Conservation (phyloP, 768 basidiomycete genomes). For the Pleurotus tuoliensis region DNA sequence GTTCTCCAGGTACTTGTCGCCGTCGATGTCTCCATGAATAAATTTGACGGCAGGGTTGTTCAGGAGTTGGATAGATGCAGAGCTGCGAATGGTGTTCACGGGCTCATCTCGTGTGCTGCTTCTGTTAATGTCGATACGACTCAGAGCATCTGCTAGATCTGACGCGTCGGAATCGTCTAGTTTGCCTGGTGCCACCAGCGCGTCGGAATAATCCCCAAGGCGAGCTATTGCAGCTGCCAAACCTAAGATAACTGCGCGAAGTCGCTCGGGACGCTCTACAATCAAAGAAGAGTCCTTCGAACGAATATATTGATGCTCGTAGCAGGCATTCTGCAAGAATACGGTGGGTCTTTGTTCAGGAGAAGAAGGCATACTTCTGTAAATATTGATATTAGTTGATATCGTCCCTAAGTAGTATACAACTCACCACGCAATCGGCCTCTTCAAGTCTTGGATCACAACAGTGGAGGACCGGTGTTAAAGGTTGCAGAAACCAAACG, state of each 20-base stretch:
- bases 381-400: too few species aligned
- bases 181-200: neutral
- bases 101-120: conserved; percentile 16
- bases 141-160: conserved; percentile 44
- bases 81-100: conserved; percentile 48
- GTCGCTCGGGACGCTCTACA: conserved; percentile 88
- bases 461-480: too few species aligned
- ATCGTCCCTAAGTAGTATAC: too few species aligned
- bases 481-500: too few species aligned
- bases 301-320: conserved; percentile 75
- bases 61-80: conserved; percentile 51
- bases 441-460: too few species aligned
- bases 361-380: too few species aligned
- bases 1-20: conserved; percentile 63
- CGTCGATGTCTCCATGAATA: conserved; percentile 66
- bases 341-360: conserved; percentile 12
- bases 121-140: conserved; percentile 30
- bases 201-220: conserved; percentile 41
- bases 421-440: too few species aligned
- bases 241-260: conserved; percentile 81
- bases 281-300: conserved; percentile 69
- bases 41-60: conserved; percentile 66
- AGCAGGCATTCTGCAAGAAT: conserved; percentile 69
- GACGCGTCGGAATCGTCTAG: conserved; percentile 23
- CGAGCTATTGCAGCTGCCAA: conserved; percentile 76